Evolutionary conservation across 2,329 filamentous ascomycete genomes (phyloP).

Genomic region (Colletotrichum karsti): DNA sequence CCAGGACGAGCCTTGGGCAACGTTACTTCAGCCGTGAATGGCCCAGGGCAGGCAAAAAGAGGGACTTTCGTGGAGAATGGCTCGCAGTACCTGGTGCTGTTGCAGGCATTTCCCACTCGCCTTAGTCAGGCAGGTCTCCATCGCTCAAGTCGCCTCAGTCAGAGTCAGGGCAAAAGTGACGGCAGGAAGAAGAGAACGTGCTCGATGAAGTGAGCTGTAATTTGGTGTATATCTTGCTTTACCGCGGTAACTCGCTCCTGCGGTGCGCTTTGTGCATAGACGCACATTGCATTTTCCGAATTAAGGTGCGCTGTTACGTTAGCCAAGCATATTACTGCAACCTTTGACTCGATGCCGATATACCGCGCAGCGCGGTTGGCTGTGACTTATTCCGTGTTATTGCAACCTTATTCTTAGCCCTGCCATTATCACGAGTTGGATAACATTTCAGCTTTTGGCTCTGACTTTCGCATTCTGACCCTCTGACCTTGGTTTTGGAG

Average conservation of each 20-base stretch:
- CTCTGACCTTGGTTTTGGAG: background rate
- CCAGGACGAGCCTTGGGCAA: background rate
- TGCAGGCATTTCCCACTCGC: background rate
- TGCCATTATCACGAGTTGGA: background rate
- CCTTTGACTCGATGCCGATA: constrained; percentile 1
- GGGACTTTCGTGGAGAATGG: background rate
- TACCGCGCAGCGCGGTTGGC: constrained; percentile 13
- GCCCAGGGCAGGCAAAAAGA: constrained; percentile 24
- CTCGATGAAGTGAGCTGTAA: background rate
- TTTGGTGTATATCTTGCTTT: background rate
- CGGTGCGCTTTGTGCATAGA: background rate
- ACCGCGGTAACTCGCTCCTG: background rate
- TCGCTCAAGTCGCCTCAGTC: background rate
- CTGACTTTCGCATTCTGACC: background rate
- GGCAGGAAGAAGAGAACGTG: background rate
- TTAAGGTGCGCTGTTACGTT: background rate
- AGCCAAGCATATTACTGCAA: background rate
- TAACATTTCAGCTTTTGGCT: background rate
- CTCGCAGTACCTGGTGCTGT: background rate
- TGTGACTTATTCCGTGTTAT: constrained; percentile 5
- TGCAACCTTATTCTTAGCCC: constrained; percentile 26
- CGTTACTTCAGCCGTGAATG: background rate
- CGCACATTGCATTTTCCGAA: background rate
- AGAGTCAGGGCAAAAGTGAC: background rate
- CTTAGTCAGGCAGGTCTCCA: constrained; percentile 17